Conservation (phyloP, 2,329 filamentous ascomycete species). For the Sarocladium oryzae region DNA sequence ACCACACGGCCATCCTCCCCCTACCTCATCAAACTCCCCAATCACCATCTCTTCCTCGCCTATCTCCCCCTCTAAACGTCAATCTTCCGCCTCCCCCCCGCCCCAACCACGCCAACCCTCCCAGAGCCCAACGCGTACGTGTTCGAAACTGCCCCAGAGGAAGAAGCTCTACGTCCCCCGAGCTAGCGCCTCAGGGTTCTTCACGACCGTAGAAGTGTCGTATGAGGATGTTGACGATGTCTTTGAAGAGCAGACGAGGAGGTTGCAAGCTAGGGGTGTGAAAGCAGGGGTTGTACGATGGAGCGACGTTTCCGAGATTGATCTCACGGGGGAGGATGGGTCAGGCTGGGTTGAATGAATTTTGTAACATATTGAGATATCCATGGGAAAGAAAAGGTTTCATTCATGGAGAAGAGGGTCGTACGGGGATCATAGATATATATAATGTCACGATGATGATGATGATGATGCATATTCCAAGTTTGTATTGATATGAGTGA, state of each 20-base stretch:
- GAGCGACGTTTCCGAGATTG: constrained; percentile 11
- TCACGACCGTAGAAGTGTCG: constrained; percentile 19
- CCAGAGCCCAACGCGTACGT: neutral
- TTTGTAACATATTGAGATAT: too few species aligned
- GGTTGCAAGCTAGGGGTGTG: constrained; percentile 1
- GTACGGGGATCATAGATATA: too few species aligned
- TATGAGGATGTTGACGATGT: constrained; percentile 1
- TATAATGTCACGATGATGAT: constrained; percentile 3
- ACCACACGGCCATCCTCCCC: constrained; percentile 8
- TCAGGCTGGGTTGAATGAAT: neutral
- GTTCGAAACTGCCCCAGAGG: constrained; percentile 14
- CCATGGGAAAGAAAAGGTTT: too few species aligned
- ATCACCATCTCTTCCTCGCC: constrained; percentile 11
- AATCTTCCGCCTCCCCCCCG: neutral
- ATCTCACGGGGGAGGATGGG: constrained; percentile 10
- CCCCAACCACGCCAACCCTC: constrained; percentile 13
- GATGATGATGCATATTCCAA: too few species aligned
- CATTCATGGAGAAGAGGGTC: too few species aligned
- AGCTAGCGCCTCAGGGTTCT: constrained; percentile 31
- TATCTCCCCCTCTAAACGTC: neutral
- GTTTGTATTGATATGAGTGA: too few species aligned
- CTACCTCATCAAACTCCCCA: neutral
- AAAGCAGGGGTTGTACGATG: neutral
- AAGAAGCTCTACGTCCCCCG: constrained; percentile 35
- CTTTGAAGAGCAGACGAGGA: neutral